A percentile compares a stretch with the other conserved stretches of the same genome.
Evolutionary conservation across 2,329 filamentous ascomycete species (phyloP).

Genomic region (Pleomassaria siparia): DNA sequence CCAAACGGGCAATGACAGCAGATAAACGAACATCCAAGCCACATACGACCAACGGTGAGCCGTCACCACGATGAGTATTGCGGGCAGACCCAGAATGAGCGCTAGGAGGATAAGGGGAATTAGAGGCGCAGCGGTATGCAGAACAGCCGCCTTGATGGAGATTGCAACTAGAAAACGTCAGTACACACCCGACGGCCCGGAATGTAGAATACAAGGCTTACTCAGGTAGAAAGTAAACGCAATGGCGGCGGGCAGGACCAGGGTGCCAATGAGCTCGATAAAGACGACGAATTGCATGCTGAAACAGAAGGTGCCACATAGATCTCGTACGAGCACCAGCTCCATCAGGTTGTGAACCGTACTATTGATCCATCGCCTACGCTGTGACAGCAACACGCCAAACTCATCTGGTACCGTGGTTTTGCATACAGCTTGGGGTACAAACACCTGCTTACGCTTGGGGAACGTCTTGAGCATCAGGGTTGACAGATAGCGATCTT

Average conservation of each 20-base stretch:
- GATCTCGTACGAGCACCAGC: conserved; percentile 87
- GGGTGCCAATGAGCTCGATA: conserved; percentile 89
- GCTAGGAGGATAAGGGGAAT: conserved; percentile 88
- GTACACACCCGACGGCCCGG: conserved; percentile 11
- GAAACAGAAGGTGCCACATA: conserved; percentile 99
- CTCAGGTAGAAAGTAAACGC: conserved; percentile 95
- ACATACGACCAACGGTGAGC: conserved; percentile 93
- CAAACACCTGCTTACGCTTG: conserved; percentile 98
- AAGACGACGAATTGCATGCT: conserved; percentile 99
- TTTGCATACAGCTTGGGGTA: conserved; percentile 98
- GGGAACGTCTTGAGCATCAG: conserved; percentile 99
- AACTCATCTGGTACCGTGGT: conserved; percentile 94
- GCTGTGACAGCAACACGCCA: conserved; percentile 87
- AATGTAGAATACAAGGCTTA: conserved; percentile 53
- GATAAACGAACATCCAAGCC: conserved; percentile 95
- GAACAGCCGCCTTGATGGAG: conserved; percentile 70
- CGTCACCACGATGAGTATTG: conserved; percentile 86
- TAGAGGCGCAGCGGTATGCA: conserved; percentile 65
- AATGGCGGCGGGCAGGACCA: conserved; percentile 94
- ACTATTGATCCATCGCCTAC: conserved; percentile 98
- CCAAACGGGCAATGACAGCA: conserved; percentile 91
- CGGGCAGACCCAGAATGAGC: conserved; percentile 90
- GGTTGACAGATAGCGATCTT: conserved; percentile 93
- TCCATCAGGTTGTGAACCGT: conserved; percentile 99
- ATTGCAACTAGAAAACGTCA: conserved; percentile 66